Conservation (phyloP, 768 basidiomycete species). For the Boletus speciosus region DNA sequence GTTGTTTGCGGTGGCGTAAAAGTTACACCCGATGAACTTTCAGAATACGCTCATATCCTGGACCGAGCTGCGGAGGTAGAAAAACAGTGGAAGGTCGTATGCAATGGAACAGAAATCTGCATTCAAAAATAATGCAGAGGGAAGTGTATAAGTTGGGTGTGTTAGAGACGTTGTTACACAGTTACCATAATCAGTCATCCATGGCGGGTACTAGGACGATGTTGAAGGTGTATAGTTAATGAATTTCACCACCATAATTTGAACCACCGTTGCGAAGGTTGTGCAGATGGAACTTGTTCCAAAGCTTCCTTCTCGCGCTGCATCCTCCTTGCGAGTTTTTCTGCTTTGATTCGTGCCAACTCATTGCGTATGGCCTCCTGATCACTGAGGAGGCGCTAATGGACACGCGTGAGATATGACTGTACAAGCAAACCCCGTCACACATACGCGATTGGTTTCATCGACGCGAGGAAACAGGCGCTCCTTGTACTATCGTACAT, state of each 20-base stretch:
- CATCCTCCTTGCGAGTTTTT: constrained; percentile 44
- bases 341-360: constrained; percentile 66
- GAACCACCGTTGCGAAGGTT: constrained; percentile 27
- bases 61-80: constrained; percentile 32
- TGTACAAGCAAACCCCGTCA: neutral
- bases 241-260: constrained; percentile 23
- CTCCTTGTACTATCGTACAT: constrained; percentile 56
- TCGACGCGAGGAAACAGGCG: constrained; percentile 65
- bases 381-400: constrained; percentile 61
- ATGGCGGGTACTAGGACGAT: neutral
- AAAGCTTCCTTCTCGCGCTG: constrained; percentile 42
- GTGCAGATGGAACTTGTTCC: constrained; percentile 13
- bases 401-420: constrained; percentile 10
- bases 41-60: constrained; percentile 43
- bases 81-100: constrained; percentile 28
- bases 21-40: constrained; percentile 51
- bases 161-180: constrained; percentile 18
- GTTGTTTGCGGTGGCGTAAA: constrained; percentile 53
- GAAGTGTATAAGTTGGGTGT: neutral
- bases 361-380: constrained; percentile 64
- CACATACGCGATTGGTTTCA: constrained; percentile 48
- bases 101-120: constrained; percentile 26
- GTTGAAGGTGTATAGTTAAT: neutral
- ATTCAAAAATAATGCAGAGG: constrained; percentile 15
- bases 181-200: neutral